Conservation (phyloP, 208 protist genomes). For the Phytomonas sp. region DNA sequence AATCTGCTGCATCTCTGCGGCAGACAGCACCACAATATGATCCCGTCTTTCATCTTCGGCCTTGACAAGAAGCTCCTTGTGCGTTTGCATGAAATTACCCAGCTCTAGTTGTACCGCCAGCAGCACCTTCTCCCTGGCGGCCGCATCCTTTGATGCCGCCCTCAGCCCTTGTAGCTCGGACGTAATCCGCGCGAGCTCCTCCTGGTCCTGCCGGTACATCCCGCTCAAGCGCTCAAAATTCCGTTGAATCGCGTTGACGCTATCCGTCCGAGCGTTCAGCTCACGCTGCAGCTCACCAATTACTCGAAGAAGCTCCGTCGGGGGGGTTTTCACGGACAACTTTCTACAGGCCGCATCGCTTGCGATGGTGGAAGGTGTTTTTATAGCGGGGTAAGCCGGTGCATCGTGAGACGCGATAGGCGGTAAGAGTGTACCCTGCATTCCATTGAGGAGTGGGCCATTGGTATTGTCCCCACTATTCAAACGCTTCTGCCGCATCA, state of each 20-base stretch:
- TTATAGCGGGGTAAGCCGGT: background rate
- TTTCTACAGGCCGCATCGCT: background rate
- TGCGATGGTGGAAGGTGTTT: background rate
- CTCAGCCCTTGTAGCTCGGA: slow-evolving; percentile 15
- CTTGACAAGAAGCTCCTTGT: slow-evolving; percentile 6
- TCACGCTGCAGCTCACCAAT: slow-evolving; percentile 50
- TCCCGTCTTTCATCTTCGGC: background rate
- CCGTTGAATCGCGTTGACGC: slow-evolving; percentile 84
- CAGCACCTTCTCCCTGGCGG: background rate
- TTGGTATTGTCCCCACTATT: background rate
- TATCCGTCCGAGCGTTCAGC: slow-evolving; percentile 56
- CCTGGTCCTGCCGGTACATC: slow-evolving; percentile 60
- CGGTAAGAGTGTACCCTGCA: background rate
- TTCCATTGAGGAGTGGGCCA: background rate
- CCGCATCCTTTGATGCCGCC: slow-evolving; percentile 4
- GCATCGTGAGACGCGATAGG: background rate
- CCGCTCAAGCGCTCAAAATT: slow-evolving; percentile 82
- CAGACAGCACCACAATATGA: background rate
- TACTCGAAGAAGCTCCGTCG: slow-evolving; percentile 26
- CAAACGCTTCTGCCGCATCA: background rate
- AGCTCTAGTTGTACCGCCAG: background rate
- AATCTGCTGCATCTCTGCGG: background rate
- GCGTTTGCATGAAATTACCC: background rate
- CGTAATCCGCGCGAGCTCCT: slow-evolving; percentile 22
- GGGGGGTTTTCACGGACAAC: slow-evolving; percentile 26